phyloP scores from a whole-genome alignment of 2,329 filamentous ascomycete genomes.

The Aureobasidium namibiae region DNA sequence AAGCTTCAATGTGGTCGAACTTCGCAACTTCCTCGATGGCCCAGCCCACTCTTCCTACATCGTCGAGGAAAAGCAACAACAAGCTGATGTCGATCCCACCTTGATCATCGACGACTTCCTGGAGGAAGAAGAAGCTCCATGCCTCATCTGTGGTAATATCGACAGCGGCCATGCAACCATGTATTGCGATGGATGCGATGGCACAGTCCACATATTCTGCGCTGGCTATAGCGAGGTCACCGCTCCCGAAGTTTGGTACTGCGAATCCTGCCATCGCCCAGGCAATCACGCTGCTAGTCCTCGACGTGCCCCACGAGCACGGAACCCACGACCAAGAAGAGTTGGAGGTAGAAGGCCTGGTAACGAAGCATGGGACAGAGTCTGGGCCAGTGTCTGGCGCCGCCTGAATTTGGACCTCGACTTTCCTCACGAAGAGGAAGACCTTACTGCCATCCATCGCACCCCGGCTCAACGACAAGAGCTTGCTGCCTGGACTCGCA shows the following conservation, averaged over 20 bases:
- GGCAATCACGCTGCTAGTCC: slow-evolving; percentile 18
- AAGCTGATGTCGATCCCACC: slow-evolving; percentile 78
- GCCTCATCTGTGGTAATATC: slow-evolving; percentile 72
- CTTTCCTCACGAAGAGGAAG: slow-evolving; percentile 69
- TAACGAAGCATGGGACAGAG: slow-evolving; percentile 55
- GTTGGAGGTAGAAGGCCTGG: slow-evolving; percentile 18
- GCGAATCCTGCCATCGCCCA: slow-evolving; percentile 62
- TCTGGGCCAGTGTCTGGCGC: slow-evolving; percentile 88
- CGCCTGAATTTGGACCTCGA: slow-evolving; percentile 69
- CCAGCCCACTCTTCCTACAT: slow-evolving; percentile 50
- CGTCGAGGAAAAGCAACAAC: slow-evolving; percentile 79
- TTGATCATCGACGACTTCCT: slow-evolving; percentile 60
- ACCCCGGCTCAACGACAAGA: slow-evolving; percentile 49
- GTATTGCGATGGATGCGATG: slow-evolving; percentile 85
- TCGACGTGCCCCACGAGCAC: neutral
- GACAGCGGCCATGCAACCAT: slow-evolving; percentile 80
- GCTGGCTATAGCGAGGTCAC: slow-evolving; percentile 59
- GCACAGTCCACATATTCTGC: slow-evolving; percentile 85
- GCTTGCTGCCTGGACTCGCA: slow-evolving; percentile 69
- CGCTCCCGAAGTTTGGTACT: slow-evolving; percentile 63
- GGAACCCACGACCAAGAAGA: slow-evolving; percentile 7
- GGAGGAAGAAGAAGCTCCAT: slow-evolving; percentile 60
- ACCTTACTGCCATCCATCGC: slow-evolving; percentile 40
- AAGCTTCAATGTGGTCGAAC: slow-evolving; percentile 80
- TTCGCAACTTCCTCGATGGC: slow-evolving; percentile 67